Evolutionary conservation across 148 eudicot genomes (phyloP).

Genomic region (Vaccinium myrtillus): DNA sequence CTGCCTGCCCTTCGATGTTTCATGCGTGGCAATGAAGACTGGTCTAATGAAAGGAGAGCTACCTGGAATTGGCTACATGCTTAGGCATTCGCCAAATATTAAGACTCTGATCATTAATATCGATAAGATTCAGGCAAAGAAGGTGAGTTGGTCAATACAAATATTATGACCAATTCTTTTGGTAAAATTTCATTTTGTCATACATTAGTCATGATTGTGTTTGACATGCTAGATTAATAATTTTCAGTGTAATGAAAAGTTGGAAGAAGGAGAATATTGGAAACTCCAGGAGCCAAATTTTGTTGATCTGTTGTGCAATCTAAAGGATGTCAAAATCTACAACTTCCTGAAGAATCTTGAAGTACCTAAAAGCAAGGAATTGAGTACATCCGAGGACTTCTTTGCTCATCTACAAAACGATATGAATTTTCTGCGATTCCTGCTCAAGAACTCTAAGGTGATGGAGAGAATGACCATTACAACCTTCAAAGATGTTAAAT

Average conservation of each 20-base stretch:
- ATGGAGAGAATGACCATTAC: constrained; percentile 15
- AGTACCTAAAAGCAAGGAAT: background rate
- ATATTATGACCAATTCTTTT: background rate
- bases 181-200: background rate
- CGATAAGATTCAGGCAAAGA: background rate
- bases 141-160: background rate
- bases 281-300: background rate
- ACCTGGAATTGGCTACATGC: constrained; percentile 15
- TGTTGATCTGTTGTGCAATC: background rate
- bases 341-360: background rate
- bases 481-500: background rate
- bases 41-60: constrained; percentile 11
- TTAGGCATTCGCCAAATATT: constrained; percentile 16
- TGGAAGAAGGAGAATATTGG: constrained; percentile 6
- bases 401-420: background rate
- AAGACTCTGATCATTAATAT: constrained; percentile 6
- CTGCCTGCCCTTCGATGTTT: background rate
- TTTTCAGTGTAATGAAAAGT: background rate
- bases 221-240: background rate
- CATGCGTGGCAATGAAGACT: background rate
- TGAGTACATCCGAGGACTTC: background rate
- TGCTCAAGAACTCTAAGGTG: background rate
- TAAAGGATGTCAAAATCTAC: constrained; percentile 1
- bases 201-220: background rate
- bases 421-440: background rate